These are phyloP conservation scores for Flammula alnicola DNA, from an alignment of 1,284 basidiomycete genomes.

Conservation along the genomic window DNA sequence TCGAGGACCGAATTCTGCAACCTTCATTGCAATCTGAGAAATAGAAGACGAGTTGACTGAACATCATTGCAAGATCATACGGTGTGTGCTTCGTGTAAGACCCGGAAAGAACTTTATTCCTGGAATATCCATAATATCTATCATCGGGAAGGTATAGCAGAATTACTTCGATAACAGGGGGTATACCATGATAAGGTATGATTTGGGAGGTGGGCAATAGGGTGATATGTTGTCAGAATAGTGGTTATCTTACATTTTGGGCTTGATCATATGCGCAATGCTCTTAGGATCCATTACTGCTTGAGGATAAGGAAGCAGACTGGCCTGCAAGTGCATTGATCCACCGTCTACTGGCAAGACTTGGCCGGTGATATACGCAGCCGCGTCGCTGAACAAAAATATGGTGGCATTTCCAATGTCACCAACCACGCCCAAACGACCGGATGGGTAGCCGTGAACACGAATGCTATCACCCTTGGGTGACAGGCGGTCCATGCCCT, in stretches of 20 bases:
- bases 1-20: too few species aligned
- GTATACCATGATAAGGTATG: too few species aligned
- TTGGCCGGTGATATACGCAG: slow-evolving; percentile 81
- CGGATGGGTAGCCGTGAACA: slow-evolving; percentile 39
- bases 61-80: too few species aligned
- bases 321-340: slow-evolving; percentile 54
- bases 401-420: slow-evolving; percentile 85
- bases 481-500: slow-evolving; percentile 80
- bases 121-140: too few species aligned
- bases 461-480: slow-evolving; percentile 41
- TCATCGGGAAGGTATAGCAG: too few species aligned
- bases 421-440: slow-evolving; percentile 66
- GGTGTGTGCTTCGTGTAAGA: too few species aligned
- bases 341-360: slow-evolving; percentile 73
- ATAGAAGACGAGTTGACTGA: too few species aligned
- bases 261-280: slow-evolving; percentile 42
- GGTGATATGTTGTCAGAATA: neutral
- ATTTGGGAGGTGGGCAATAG: neutral
- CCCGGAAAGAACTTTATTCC: too few species aligned
- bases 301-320: slow-evolving; percentile 66
- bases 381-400: slow-evolving; percentile 91
- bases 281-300: slow-evolving; percentile 65
- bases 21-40: too few species aligned
- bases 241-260: slow-evolving; percentile 36
- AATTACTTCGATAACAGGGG: too few species aligned